Base-by-base conservation (phyloP, 1,139 yeast species). In the Kodamaea derodonti region DNA sequence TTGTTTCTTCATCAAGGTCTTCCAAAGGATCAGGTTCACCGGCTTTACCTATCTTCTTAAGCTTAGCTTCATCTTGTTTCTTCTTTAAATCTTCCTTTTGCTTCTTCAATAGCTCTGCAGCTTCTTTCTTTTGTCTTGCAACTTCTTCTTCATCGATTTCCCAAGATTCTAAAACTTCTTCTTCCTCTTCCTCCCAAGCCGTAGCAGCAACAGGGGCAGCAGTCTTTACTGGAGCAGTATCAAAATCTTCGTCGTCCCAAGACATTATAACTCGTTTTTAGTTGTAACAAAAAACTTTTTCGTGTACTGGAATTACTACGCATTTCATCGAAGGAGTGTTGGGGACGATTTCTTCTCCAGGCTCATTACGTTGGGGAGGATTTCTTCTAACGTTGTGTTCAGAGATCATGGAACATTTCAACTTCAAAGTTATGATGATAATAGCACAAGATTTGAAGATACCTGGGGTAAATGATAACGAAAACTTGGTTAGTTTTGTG, bases 171-270 rank as follows among this genome's bases (percentile, higher is more conserved):
- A 66, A 64, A 41, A 86, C 67, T 40, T 84, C 88, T 43, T 78
- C 82, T 34, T 72, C 87, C 31, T 76, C 85, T 44, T 80, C 94
- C 47, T 87, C 96, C 80, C 94, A 92, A 54, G 87, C 79, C 38
- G 73, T 72, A 27, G 75, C 75, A 12, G 74, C 65, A 9, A 26
- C 34, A n/a, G 43, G 36, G 22, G 28, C 17, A 13, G 17, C 28
- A 62, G 65, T 27, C 58, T 57, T 49, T 15, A 67, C 56, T 36
- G 80, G 64, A 33, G 88, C 80, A 42, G 81, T 79, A 41, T 83
- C 92, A 55, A 87, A 84, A 53, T 85, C 95, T 62, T 87, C 96
- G 76, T 84, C 95, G 72, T 90, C 97, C 75, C 75, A 70, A 49
- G 75, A 65, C 76, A 70, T 70, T 7, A 27, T 43, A 9, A 14